These are phyloP conservation scores for Trichoderma lentiforme DNA, from an alignment of 2,329 filamentous ascomycete species.

Conservation along the genomic window DNA sequence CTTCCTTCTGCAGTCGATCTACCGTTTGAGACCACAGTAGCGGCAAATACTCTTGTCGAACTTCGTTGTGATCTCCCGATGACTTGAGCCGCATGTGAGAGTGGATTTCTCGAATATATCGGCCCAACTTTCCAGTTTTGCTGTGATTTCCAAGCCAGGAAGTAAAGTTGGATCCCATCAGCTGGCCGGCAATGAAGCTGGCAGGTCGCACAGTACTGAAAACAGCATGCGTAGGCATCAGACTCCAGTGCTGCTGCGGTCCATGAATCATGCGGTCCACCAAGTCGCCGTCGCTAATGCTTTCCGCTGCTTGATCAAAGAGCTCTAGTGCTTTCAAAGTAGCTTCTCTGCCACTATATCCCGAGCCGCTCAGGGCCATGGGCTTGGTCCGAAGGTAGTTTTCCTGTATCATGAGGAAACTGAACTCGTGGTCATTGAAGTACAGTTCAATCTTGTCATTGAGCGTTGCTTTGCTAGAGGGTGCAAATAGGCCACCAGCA, in stretches of 20 bases:
- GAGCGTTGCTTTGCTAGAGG: slow-evolving; percentile 77
- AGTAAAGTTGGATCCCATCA: slow-evolving; percentile 75
- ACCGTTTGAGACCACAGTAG: slow-evolving; percentile 80
- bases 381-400: slow-evolving; percentile 90
- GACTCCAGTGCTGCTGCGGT: slow-evolving; percentile 94
- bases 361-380: slow-evolving; percentile 53
- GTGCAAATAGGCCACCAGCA: slow-evolving; percentile 78
- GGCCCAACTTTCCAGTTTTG: slow-evolving; percentile 72
- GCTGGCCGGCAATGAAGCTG: slow-evolving; percentile 78
- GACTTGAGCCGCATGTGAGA: slow-evolving; percentile 92
- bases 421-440: slow-evolving; percentile 99
- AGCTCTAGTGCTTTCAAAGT: slow-evolving; percentile 83
- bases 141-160: slow-evolving; percentile 95
- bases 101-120: slow-evolving; percentile 89
- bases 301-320: slow-evolving; percentile 82
- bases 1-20: slow-evolving; percentile 69
- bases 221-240: slow-evolving; percentile 94
- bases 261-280: slow-evolving; percentile 98
- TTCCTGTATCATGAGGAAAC: slow-evolving; percentile 95
- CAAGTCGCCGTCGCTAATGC: slow-evolving; percentile 94
- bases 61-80: slow-evolving; percentile 87
- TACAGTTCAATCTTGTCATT: slow-evolving; percentile 99
- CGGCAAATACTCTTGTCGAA: slow-evolving; percentile 91
- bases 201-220: slow-evolving; percentile 93
- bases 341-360: slow-evolving; percentile 62